phyloP scores from a whole-genome alignment of 169 alveolate species.

The Plasmodium fragile region DNA sequence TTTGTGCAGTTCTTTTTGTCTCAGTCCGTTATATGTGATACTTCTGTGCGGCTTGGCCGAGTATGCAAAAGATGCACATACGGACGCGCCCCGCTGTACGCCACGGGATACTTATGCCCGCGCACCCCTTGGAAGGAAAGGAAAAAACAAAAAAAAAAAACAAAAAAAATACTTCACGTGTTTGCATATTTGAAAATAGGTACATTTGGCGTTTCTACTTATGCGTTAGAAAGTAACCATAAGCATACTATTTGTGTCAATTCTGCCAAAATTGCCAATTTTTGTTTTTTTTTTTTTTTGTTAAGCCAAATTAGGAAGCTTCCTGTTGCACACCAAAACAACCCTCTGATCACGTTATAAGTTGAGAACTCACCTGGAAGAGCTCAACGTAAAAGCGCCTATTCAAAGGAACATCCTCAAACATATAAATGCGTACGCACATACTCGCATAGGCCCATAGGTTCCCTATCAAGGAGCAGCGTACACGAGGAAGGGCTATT shows the following conservation, averaged over 20 bases:
- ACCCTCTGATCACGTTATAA: neutral
- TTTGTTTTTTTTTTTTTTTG: neutral
- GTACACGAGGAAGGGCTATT: neutral
- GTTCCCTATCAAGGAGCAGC: neutral
- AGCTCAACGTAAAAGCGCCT: neutral
- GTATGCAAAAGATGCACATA: neutral
- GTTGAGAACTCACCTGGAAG: neutral
- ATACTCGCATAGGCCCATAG: neutral
- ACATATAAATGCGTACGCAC: neutral
- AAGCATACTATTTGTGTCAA: neutral
- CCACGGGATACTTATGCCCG: neutral
- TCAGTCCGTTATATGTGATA: neutral
- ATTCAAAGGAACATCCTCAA: neutral
- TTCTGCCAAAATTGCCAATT: neutral
- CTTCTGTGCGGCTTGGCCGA: neutral
- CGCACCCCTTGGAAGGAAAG: neutral
- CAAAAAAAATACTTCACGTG: neutral
- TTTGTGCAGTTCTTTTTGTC: neutral
- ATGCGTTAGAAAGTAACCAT: neutral
- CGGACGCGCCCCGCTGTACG: neutral
- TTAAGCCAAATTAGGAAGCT: neutral
- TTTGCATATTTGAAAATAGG: neutral
- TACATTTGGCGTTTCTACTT: neutral
- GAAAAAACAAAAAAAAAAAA: no score
- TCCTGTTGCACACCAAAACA: neutral